These are phyloP conservation scores for Athelia sp. DNA, from an alignment of 1,284 basidiomycete species.

Conservation along the genomic window DNA sequence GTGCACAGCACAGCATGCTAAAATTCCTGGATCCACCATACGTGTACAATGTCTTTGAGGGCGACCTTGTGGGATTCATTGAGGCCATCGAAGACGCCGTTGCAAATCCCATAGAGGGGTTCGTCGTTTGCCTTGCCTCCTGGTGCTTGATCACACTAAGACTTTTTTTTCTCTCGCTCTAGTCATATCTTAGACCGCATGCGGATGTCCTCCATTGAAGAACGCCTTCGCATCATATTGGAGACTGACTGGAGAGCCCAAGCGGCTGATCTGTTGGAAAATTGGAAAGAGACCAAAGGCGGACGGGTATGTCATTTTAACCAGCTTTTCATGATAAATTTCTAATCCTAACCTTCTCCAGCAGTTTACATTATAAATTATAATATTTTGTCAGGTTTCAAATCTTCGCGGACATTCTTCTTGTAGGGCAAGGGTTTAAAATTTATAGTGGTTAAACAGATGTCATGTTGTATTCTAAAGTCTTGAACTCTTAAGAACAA, in stretches of 20 bases:
- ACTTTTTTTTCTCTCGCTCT: neutral
- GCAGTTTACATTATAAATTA: too few species aligned
- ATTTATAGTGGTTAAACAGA: too few species aligned
- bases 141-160: too few species aligned
- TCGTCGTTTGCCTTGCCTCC: too few species aligned
- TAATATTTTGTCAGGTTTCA: too few species aligned
- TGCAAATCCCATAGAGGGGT: slow-evolving; percentile 9
- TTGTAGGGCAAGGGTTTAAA: too few species aligned
- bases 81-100: slow-evolving; percentile 13
- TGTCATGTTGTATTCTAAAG: too few species aligned
- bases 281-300: slow-evolving; percentile 1
- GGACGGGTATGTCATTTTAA: too few species aligned
- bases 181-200: neutral
- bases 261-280: neutral
- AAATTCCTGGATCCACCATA: slow-evolving; percentile 25
- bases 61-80: slow-evolving; percentile 13
- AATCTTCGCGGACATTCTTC: too few species aligned
- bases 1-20: slow-evolving; percentile 27
- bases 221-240: neutral
- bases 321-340: too few species aligned
- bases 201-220: neutral
- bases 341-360: too few species aligned
- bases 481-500: too few species aligned
- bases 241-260: neutral
- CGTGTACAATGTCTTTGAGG: slow-evolving; percentile 29